A percentile compares a stretch with the other conserved stretches of the same genome.
phyloP scores from a whole-genome alignment of 1,139 yeast species.

The Zygosaccharomyces sapae region DNA sequence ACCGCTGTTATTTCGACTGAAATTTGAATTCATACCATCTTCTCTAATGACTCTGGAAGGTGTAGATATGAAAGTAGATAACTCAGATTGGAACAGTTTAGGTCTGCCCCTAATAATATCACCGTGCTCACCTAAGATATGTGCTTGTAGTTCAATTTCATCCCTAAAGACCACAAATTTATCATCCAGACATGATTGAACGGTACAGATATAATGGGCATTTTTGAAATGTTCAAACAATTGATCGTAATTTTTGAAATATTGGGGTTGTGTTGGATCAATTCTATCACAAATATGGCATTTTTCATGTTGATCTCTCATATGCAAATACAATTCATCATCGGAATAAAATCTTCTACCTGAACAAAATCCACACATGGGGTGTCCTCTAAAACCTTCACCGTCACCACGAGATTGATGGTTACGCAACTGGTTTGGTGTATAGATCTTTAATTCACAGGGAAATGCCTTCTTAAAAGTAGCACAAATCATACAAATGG shows the following conservation, averaged over 20 bases:
- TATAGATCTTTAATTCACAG: slow-evolving; percentile 60
- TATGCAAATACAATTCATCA: slow-evolving; percentile 78
- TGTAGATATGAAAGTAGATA: slow-evolving; percentile 52
- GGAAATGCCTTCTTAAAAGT: slow-evolving; percentile 73
- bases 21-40: slow-evolving; percentile 16
- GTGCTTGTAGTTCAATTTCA: slow-evolving; percentile 82
- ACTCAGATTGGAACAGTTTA: slow-evolving; percentile 56
- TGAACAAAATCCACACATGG: slow-evolving; percentile 78
- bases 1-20: slow-evolving; percentile 14
- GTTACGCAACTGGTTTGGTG: slow-evolving; percentile 55
- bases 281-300: slow-evolving; percentile 86
- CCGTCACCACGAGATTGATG: slow-evolving; percentile 68
- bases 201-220: slow-evolving; percentile 74
- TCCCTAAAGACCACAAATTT: slow-evolving; percentile 89
- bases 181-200: slow-evolving; percentile 77
- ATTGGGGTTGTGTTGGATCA: slow-evolving; percentile 62
- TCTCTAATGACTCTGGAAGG: slow-evolving; percentile 30
- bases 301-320: slow-evolving; percentile 79
- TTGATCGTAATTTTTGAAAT: slow-evolving; percentile 70
- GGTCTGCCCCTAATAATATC: slow-evolving; percentile 47
- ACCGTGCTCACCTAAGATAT: slow-evolving; percentile 81
- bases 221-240: slow-evolving; percentile 68
- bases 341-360: slow-evolving; percentile 77
- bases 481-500: slow-evolving; percentile 72
- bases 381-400: slow-evolving; percentile 84